Evolutionary conservation across 116 monocot genomes (phyloP), one percentile per base, ranked within the genome.

Genomic region (Dioscorea cayenensis): DNA sequence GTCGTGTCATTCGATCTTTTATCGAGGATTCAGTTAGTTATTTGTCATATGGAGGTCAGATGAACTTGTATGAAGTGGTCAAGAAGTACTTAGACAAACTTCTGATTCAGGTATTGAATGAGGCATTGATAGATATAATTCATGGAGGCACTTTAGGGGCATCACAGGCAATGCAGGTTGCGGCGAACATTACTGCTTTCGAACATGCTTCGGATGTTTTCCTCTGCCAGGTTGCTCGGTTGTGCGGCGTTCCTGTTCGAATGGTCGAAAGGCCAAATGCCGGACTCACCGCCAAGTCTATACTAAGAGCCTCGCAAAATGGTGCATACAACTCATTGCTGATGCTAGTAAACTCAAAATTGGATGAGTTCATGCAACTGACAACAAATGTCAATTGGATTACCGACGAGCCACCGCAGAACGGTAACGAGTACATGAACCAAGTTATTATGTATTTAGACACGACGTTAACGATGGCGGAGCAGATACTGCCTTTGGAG

Each of bases 21-120:
- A 87, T 92, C 14, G 89, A 84, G 68, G 90, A 92, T 79, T 95
- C 95, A 5, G 84, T 95, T 28, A 92, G 82, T 63, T 95, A 87
- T 73, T 78, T 95, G 65, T 92, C 92, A 4, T 92, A 89, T 64
- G 82, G 85, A 55, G 85, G 85, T 51, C 81, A 72, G n/a, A 84
- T 87, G 73, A 87, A 82, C 70, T 78, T 89, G 70, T 87, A 80
- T 60, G 92, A 92, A 72, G 85, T 84, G 29, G 87, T 90, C 14
- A 88, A 77, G 65, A 87, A 81, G 72, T 92, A 92, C 73, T 70
- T 95, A 48, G 86, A 95, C 77, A 92, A 82, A 77, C 78, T 95
- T 28, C 69, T 95, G 75, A 85, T 85, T 68, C 87, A 89, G 64
- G 92, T 87, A 17, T 51, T 95, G 69, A 95, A 95, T 60, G 76